Evolutionary conservation across 768 basidiomycete species (phyloP).

Genomic region (Tephrocybe sp.): DNA sequence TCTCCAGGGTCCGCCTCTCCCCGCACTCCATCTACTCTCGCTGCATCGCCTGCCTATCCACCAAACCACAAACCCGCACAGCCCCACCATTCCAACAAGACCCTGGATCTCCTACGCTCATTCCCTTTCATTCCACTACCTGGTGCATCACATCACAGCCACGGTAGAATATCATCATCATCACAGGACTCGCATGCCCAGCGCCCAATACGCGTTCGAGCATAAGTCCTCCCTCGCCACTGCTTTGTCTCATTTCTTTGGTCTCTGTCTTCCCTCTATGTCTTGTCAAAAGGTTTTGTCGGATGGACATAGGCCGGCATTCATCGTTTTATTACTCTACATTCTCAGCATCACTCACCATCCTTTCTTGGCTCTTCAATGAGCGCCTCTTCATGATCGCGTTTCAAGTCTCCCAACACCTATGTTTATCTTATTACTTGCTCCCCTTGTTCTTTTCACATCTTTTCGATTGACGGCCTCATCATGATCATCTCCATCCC

Average conservation of each 20-base stretch:
- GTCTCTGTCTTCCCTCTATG: background rate
- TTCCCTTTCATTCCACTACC: constrained; percentile 45
- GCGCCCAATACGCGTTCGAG: constrained; percentile 9
- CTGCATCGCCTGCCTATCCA: constrained; percentile 22
- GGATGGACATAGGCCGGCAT: constrained; percentile 4
- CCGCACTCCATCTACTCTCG: constrained; percentile 23
- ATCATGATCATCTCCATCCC: no score
- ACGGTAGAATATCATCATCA: constrained; percentile 14
- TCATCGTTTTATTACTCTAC: constrained; percentile 6
- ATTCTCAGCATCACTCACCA: constrained; percentile 16
- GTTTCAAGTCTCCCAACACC: constrained; percentile 8
- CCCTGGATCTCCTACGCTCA: constrained; percentile 43
- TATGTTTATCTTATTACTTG: no score
- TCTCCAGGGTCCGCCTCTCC: constrained; percentile 27
- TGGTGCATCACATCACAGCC: constrained; percentile 17
- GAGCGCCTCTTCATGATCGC: constrained; percentile 8
- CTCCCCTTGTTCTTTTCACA: no score
- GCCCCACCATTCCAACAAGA: constrained; percentile 28
- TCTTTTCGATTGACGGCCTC: no score
- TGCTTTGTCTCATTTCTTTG: background rate
- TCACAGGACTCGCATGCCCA: constrained; percentile 17
- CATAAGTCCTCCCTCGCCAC: background rate
- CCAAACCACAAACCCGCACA: constrained; percentile 16
- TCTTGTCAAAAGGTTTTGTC: constrained; percentile 9
- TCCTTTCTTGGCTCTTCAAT: constrained; percentile 1